Percentiles rank a stretch among this genome's conserved stretches.
Conservation (phyloP, 495 filamentous ascomycete species). For the Aspergillus sparsus region DNA sequence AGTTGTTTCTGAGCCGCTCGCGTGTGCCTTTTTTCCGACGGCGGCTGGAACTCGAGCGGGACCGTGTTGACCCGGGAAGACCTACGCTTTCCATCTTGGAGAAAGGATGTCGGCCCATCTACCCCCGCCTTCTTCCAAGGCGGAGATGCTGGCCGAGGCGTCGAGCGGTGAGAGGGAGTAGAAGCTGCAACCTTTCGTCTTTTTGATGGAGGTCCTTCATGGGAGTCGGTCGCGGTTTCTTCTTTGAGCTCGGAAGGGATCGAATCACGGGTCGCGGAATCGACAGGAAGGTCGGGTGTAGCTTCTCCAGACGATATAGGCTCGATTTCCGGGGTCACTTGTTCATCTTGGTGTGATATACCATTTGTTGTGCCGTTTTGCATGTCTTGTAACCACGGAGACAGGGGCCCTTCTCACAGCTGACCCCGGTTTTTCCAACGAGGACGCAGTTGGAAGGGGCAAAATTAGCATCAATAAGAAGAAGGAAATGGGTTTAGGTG, state of each 20-base stretch:
- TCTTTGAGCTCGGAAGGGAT: slow-evolving; percentile 36
- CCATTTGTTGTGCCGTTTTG: slow-evolving; percentile 56
- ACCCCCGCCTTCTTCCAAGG: slow-evolving; percentile 91
- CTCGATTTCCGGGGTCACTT: slow-evolving; percentile 41
- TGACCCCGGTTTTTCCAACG: slow-evolving; percentile 68
- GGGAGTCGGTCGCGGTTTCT: slow-evolving; percentile 34
- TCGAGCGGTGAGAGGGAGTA: slow-evolving; percentile 46
- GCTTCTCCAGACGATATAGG: slow-evolving; percentile 29
- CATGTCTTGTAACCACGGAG: slow-evolving; percentile 57
- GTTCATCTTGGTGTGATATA: slow-evolving; percentile 50
- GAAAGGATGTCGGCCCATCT: slow-evolving; percentile 83
- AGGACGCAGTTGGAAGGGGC: slow-evolving; percentile 59
- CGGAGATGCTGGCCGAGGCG: slow-evolving; percentile 65
- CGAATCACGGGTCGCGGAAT: slow-evolving; percentile 33
- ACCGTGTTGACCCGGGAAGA: slow-evolving; percentile 79
- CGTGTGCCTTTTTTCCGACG: slow-evolving; percentile 62
- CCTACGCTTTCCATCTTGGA: slow-evolving; percentile 79
- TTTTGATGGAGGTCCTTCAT: slow-evolving; percentile 65
- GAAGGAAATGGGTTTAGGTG: slow-evolving; percentile 51
- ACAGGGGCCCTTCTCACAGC: slow-evolving; percentile 49
- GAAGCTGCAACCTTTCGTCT: slow-evolving; percentile 66
- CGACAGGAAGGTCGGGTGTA: slow-evolving; percentile 27
- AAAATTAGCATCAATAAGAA: slow-evolving; percentile 67
- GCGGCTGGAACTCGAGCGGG: slow-evolving; percentile 68
- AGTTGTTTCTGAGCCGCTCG: slow-evolving; percentile 43